Base-by-base conservation (phyloP, 2,329 filamentous ascomycete genomes). In the Trichoderma atrobrunneum region DNA sequence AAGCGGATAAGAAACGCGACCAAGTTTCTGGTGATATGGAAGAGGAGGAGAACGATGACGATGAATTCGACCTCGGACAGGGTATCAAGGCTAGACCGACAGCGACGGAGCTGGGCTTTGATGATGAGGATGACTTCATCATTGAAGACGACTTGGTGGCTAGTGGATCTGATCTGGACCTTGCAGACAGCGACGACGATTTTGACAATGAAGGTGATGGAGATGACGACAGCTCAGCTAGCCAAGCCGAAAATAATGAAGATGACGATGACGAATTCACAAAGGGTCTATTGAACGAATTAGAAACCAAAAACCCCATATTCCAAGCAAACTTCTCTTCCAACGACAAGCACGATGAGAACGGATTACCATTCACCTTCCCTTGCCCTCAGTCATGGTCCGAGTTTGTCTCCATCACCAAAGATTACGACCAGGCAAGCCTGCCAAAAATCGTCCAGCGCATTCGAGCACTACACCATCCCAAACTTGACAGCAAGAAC, bases 61-160 rank as follows among this genome's bases (percentile, higher is more conserved):
- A 89, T 43, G 86, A 87, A 71, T 92, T 89, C 78, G 87, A 88
- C 3, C 82, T 92, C 18, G 90, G 90, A 39, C 79, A 81, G 63
- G 89, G 89, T 57, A 88, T 91, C 74, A 88, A 84, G 76, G 82
- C 84, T 68, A 84, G 86, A 28, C 86, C 85, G 36, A 89, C 88
- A 8, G 87, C 87, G 4, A 85, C 87, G 12, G 87, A 91, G 72
- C 81, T 94, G 21, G 93, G 90, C 7, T 91, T 97, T 39, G 94
- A 97, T 75, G 95, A 98, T 76, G 95, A 98, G 79, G 95, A 98
- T 77, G 94, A 98, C 76, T 98, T 98, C 77, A 80, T 95, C 30
- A 90, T 98, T 74, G 95, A 98, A 72, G 93, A 96, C 74, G 92
- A 97, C 78, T 86, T 98, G 18, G 88, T 98, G 39, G 94, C 94